Evolutionary conservation across 2,329 filamentous ascomycete species (phyloP).

Genomic region (Penicillium decumbens): DNA sequence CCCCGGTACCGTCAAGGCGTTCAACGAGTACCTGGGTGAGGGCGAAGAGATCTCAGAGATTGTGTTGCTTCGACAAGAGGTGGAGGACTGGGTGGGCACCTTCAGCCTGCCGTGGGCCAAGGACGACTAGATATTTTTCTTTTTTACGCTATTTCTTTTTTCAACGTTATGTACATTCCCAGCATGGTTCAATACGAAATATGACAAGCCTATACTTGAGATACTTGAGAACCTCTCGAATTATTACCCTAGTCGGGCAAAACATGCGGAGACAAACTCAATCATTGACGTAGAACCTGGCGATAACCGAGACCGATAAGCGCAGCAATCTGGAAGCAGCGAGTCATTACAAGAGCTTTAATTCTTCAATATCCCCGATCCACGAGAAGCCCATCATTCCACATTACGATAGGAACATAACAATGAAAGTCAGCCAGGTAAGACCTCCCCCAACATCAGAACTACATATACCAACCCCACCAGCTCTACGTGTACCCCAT

Average conservation of each 20-base stretch:
- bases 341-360: too few species aligned
- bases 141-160: neutral
- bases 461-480: neutral
- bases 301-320: constrained; percentile 11
- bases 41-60: constrained; percentile 77
- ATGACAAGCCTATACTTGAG: constrained; percentile 16
- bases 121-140: constrained; percentile 45
- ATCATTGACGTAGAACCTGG: constrained; percentile 2
- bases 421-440: constrained; percentile 36
- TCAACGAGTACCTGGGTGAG: constrained; percentile 82
- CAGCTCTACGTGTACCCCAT: constrained; percentile 70
- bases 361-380: too few species aligned
- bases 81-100: constrained; percentile 76
- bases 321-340: neutral
- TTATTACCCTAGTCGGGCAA: neutral
- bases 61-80: constrained; percentile 80
- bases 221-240: neutral
- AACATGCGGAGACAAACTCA: neutral
- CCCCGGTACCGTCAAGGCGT: constrained; percentile 98
- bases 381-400: neutral
- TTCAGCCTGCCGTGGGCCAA: constrained; percentile 84
- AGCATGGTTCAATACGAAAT: constrained; percentile 24
- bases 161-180: constrained; percentile 17
- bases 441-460: neutral
- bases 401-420: constrained; percentile 24